Conservation (phyloP, 2,329 filamentous ascomycete species). For the Arthrobotrys pseudoclavata region DNA sequence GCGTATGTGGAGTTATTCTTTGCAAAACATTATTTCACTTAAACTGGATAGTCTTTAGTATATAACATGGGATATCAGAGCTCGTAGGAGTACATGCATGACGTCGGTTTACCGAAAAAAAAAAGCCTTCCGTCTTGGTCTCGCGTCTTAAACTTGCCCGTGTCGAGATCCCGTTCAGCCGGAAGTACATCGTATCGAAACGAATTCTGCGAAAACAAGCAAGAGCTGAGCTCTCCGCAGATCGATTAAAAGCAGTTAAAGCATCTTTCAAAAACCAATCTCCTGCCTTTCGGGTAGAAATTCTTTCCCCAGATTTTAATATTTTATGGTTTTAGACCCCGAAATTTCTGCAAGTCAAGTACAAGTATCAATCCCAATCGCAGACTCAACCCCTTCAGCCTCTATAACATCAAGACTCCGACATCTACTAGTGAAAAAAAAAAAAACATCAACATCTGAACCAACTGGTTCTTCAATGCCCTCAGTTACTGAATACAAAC, state of each 20-base stretch:
- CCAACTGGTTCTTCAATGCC: background rate
- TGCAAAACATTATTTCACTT: background rate
- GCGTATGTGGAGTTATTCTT: conserved; percentile 6
- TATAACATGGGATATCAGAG: background rate
- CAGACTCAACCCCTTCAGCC: background rate
- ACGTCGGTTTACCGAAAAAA: conserved; percentile 7
- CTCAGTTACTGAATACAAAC: background rate
- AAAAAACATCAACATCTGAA: background rate
- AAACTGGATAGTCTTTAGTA: too few relatives aligned
- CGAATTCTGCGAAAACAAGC: background rate
- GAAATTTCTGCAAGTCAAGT: conserved; percentile 3
- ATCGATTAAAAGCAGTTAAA: background rate
- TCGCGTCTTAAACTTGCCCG: conserved; percentile 10
- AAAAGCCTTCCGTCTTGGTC: conserved; percentile 6
- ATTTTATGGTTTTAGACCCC: background rate
- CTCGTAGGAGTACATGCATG: background rate
- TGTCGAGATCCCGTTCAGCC: conserved; percentile 9
- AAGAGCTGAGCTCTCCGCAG: background rate
- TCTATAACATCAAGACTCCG: background rate
- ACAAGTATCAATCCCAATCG: background rate
- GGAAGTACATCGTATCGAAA: conserved; percentile 7
- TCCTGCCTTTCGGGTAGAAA: conserved; percentile 23
- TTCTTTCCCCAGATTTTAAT: conserved; percentile 1
- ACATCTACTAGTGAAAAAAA: background rate
- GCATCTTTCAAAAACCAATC: background rate